Conservation (phyloP, 805 yeast species). For the Yarrowia bubula region DNA sequence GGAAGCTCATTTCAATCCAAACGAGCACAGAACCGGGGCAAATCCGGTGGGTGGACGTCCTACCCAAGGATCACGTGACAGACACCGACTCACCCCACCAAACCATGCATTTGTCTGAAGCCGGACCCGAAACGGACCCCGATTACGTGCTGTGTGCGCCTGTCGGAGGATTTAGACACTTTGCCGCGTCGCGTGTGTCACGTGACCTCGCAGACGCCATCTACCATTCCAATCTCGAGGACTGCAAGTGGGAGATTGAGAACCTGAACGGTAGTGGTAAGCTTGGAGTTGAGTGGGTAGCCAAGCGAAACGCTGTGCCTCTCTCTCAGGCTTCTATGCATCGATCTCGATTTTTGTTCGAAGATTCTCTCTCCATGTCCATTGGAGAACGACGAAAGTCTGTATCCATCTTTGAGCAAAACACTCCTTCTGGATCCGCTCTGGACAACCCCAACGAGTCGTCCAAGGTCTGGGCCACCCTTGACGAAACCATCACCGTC, state of each 20-base stretch:
- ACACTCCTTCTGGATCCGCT: slow-evolving; percentile 2
- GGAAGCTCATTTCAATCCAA: slow-evolving; percentile 40
- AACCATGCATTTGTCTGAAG: not conserved
- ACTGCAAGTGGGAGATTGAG: slow-evolving; percentile 2
- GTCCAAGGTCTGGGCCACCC: slow-evolving; percentile 41
- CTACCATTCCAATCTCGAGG: slow-evolving; percentile 23
- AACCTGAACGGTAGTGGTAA: slow-evolving; percentile 31
- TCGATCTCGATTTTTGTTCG: slow-evolving; percentile 35
- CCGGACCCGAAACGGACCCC: slow-evolving; percentile 24
- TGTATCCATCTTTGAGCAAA: slow-evolving; percentile 1
- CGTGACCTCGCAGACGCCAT: slow-evolving; percentile 26
- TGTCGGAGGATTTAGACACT: slow-evolving; percentile 41
- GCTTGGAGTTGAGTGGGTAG: slow-evolving; percentile 42
- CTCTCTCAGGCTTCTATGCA: slow-evolving; percentile 33
- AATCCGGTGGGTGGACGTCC: slow-evolving; percentile 34
- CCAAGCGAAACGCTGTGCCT: slow-evolving; percentile 35
- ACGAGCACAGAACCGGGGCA: slow-evolving; percentile 44
- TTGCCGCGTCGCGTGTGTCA: slow-evolving; percentile 32
- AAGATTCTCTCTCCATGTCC: slow-evolving; percentile 18
- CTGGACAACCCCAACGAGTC: slow-evolving; percentile 25
- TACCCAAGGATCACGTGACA: slow-evolving; percentile 7
- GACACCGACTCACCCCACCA: not conserved
- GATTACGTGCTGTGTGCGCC: slow-evolving; percentile 39
- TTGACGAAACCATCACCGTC: slow-evolving; percentile 37
- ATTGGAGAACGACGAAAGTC: slow-evolving; percentile 15